Base-by-base conservation (phyloP, 768 basidiomycete species). In the Hortiboletus campestris region DNA sequence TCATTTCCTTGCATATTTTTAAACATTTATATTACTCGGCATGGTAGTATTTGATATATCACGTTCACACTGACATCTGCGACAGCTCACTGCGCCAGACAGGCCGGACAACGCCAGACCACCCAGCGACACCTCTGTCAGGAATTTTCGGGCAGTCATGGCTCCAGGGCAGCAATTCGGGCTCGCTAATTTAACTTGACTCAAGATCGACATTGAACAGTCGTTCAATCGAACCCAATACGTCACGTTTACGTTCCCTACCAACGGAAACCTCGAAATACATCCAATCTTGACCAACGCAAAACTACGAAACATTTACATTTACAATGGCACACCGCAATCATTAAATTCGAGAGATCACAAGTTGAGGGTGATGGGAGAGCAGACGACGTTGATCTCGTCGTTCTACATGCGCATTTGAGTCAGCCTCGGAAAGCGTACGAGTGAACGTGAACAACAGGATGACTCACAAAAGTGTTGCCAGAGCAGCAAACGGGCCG, bases 401-500 rank as follows among this genome's bases (percentile, higher is more conserved):
- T 52, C 56, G 12, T n/a, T 39, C 43, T 34, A 44, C 12, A 6
- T 17, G 17, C 3, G 4, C 48, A 38, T 45, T 4, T 16, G 31
- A 42, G 3, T 22, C 22, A 2, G 34, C 5, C 1, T 53, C 29
- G 35, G 41, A 20, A 25, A 16, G 25, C 12, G 35, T 12, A 10
- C 20, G 38, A n/a, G 19, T 6, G 11, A 49, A n/a, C 9, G 22
- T 43, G 25, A 29, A 10, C 12, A 11, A 11, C 14, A 17, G n/a
- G 2, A 34, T 35, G 20, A 41, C 54, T 40, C 16, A 56, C 48
- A 8, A 44, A 45, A 4, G 5, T 19, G 17, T 49, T 22, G 0
- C 54, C 57, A 13, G 14, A 32, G 31, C 42, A 57, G n/a, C 56
- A 55, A 32, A 46, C 19, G 6, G 56, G 19, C 52, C 44, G 35